A percentile compares a stretch with the other conserved stretches of the same genome.
Evolutionary conservation across 176 grass and related monocot genomes (phyloP).

Genomic region (Musa acuminata): DNA sequence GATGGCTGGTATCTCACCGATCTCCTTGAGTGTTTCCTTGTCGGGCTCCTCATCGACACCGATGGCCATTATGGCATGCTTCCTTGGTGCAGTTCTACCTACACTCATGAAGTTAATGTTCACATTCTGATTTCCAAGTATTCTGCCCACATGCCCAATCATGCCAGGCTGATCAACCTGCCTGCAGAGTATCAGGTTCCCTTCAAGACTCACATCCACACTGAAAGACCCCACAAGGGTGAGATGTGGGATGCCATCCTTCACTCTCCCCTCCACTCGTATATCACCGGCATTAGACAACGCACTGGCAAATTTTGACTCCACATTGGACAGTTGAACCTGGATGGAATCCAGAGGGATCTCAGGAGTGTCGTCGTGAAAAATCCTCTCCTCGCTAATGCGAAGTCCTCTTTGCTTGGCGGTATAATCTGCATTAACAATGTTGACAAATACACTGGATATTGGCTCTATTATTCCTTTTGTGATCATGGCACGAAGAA

Average conservation of each 20-base stretch:
- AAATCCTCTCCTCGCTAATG: slow-evolving; percentile 1
- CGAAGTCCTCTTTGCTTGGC: slow-evolving; percentile 16
- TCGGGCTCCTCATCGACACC: slow-evolving; percentile 6
- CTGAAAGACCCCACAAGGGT: not conserved
- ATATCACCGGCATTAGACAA: not conserved
- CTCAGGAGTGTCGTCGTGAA: not conserved
- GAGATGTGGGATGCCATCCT: slow-evolving; percentile 9
- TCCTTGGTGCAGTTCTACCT: slow-evolving; percentile 1
- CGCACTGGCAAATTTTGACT: slow-evolving; percentile 16
- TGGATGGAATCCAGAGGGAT: slow-evolving; percentile 4
- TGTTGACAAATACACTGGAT: slow-evolving; percentile 10
- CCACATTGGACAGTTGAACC: slow-evolving; percentile 4
- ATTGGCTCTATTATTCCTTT: slow-evolving; percentile 6
- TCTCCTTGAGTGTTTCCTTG: not conserved
- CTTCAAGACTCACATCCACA: slow-evolving; percentile 10
- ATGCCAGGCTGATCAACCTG: slow-evolving; percentile 9
- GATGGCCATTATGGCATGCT: slow-evolving; percentile 12
- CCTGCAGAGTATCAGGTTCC: slow-evolving; percentile 11
- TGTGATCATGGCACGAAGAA: slow-evolving; percentile 10
- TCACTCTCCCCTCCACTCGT: slow-evolving; percentile 6
- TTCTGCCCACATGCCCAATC: not conserved
- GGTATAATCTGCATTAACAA: slow-evolving; percentile 11
- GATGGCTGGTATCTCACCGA: slow-evolving; percentile 4
- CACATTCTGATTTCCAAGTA: not conserved
- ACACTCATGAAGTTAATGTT: slow-evolving; percentile 12